Base-by-base conservation (phyloP, 169 alveolate genomes). In the Cryptosporidium viatorum region DNA sequence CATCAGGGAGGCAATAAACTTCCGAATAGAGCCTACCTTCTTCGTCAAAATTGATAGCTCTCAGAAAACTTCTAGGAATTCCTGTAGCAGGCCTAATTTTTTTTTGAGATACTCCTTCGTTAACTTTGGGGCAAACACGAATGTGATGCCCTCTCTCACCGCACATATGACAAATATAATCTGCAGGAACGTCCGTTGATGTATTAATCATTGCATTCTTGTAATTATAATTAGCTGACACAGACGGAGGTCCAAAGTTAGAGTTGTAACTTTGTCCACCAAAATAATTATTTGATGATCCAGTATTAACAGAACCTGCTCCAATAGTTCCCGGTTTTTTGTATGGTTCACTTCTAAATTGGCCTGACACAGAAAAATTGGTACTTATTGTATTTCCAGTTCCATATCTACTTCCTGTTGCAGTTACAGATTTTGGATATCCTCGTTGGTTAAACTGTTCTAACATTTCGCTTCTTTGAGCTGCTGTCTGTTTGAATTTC, bases 41-140 rank as follows among this genome's bases (percentile, higher is more conserved):
- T 69, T 95, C 97, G 48, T 93, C 95, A 60, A 91, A 75, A 69
- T 84, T 87, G 51, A 95, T 95, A 31, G 94, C 92, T 26, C 94
- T 91, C 1, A 95, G 67, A 69, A 95, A 95, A 73, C 94, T 94
- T n/a, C 93, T 91, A 0, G 97, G 97, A 6, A 95, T 95, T 39
- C 97, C 97, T n/a, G 97, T 95, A 9, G 97, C 95, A 5, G 96
- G 93, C 43, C 96, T 86, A 51, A 95, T 94, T 71, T 95, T 95
- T 71, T 95, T 95, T 55, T 94, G 94, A 33, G 70, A 86, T 39
- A 93, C 84, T 51, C 94, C 94, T 52, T 95, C 96, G 21, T 93
- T 93, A 18, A 89, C 92, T 68, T 85, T 91, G 8, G 93, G 84
- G 69, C 97, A 95, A 62, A 94, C 93, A 71, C 92, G 93, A 50